Evolutionary conservation across 1,139 yeast species (phyloP).

Genomic region (Torulaspora globosa): DNA sequence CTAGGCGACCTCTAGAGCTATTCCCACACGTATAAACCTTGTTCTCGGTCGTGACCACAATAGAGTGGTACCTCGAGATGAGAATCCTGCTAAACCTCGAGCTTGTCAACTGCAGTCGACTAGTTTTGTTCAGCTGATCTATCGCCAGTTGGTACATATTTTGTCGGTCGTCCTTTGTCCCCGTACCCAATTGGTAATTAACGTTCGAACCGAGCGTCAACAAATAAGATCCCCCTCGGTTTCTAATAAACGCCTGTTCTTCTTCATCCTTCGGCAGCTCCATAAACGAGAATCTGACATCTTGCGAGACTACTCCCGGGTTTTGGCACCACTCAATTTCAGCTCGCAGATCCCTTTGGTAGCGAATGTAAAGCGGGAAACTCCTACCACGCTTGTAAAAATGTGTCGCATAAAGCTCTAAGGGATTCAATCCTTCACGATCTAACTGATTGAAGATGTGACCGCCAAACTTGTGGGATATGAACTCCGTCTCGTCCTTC

Average conservation of each 20-base stretch:
- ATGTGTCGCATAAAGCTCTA: constrained; percentile 44
- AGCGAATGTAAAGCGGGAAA: constrained; percentile 23
- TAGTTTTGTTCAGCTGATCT: constrained; percentile 28
- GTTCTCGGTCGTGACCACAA: constrained; percentile 52
- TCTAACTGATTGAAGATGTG: constrained; percentile 51
- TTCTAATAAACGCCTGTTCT: constrained; percentile 14
- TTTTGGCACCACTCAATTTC: constrained; percentile 13
- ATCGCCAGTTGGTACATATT: constrained; percentile 37
- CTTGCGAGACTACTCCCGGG: constrained; percentile 9
- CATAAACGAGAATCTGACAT: constrained; percentile 20
- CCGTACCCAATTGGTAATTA: constrained; percentile 63
- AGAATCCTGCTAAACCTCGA: constrained; percentile 38
- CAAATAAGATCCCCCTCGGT: constrained; percentile 22
- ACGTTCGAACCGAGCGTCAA: constrained; percentile 61
- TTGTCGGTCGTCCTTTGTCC: constrained; percentile 58
- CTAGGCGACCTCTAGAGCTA: constrained; percentile 69
- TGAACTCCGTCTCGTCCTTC: constrained; percentile 39
- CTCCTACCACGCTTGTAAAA: constrained; percentile 18
- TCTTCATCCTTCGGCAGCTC: constrained; percentile 7
- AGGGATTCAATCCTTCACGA: constrained; percentile 60
- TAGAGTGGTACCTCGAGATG: constrained; percentile 65
- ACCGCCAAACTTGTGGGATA: constrained; percentile 48
- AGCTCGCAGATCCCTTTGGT: constrained; percentile 23
- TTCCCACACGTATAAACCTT: constrained; percentile 60
- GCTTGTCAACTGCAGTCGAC: constrained; percentile 1